Evolutionary conservation across 306 rosid genomes (phyloP).

Genomic region (Citrullus mucosospermus): DNA sequence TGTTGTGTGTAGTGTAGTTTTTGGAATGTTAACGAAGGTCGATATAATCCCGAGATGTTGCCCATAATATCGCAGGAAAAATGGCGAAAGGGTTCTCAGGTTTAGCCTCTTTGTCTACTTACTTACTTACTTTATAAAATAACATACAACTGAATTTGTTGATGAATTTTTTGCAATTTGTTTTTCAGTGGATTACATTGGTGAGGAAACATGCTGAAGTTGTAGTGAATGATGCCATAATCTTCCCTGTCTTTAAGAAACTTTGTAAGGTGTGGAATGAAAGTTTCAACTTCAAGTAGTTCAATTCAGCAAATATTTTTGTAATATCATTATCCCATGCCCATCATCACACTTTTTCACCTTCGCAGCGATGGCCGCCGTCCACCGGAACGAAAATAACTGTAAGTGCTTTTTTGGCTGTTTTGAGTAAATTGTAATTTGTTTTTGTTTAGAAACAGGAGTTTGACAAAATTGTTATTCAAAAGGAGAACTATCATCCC

Average conservation of each 20-base stretch:
- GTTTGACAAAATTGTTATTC: constrained; percentile 12
- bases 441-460: background rate
- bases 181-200: constrained; percentile 21
- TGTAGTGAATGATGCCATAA: constrained; percentile 9
- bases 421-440: background rate
- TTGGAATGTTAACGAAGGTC: constrained; percentile 65
- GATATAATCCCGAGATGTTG: constrained; percentile 80
- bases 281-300: background rate
- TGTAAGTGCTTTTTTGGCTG: background rate
- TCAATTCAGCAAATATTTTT: background rate
- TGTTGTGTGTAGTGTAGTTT: constrained; percentile 35
- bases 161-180: background rate
- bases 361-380: constrained; percentile 17
- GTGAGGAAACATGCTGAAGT: constrained; percentile 23
- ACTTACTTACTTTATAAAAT: no score
- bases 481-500: constrained; percentile 81
- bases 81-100: constrained; percentile 99
- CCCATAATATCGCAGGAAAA: constrained; percentile 52
- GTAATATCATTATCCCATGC: background rate
- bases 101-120: background rate
- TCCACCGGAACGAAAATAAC: background rate
- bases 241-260: constrained; percentile 14
- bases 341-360: background rate
- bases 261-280: constrained; percentile 18
- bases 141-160: background rate